phyloP scores from a whole-genome alignment of 2,329 filamentous ascomycete genomes.

The Colletotrichum sojae region DNA sequence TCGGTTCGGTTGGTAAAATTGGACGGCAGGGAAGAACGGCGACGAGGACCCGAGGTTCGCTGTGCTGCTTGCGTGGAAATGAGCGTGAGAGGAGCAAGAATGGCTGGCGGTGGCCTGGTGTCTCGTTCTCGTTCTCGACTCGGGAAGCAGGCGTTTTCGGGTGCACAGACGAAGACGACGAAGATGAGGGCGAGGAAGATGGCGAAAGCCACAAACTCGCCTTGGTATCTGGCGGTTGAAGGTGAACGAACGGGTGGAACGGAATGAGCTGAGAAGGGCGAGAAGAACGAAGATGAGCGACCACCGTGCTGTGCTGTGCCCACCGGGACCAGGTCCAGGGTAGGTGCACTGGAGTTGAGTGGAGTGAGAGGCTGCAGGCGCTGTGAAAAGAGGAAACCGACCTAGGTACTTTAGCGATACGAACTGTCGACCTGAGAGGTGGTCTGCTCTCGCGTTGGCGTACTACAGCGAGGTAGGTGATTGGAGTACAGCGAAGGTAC shows the following conservation, averaged over 20 bases:
- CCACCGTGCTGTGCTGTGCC: constrained; percentile 16
- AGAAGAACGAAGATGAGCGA: constrained; percentile 38
- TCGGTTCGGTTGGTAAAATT: neutral
- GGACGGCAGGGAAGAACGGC: neutral
- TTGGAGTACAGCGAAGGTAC: neutral
- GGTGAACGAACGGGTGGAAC: constrained; percentile 24
- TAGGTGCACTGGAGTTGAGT: constrained; percentile 28
- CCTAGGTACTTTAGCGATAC: constrained; percentile 29
- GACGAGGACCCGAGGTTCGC: neutral
- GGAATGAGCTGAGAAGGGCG: constrained; percentile 38
- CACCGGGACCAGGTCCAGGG: constrained; percentile 31
- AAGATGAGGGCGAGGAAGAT: no score
- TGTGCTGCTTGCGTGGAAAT: neutral
- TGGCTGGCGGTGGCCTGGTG: neutral
- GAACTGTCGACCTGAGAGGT: constrained; percentile 7
- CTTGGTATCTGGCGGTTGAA: constrained; percentile 24
- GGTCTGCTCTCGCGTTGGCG: neutral
- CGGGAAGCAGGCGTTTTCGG: constrained; percentile 5
- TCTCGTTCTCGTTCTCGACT: constrained; percentile 3
- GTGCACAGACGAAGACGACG: neutral
- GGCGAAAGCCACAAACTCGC: neutral
- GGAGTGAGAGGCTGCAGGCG: constrained; percentile 16
- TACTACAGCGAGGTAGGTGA: no score
- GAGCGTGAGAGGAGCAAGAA: neutral
- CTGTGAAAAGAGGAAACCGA: neutral